Conservation (phyloP, 805 yeast genomes). For the Scheffersomyces spartinae region DNA sequence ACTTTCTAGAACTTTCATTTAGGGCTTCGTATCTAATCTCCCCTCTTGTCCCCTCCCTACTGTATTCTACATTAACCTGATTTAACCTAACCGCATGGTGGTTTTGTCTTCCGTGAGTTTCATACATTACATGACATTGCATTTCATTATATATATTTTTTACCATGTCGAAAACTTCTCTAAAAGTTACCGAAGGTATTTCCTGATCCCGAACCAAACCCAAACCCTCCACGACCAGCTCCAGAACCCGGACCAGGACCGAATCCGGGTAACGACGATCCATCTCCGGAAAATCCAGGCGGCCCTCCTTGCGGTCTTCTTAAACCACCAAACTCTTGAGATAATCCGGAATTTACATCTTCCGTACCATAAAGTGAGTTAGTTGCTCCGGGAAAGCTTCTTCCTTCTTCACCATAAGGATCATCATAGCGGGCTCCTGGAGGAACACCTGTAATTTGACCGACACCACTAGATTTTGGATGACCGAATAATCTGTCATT, state of each 20-base stretch:
- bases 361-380: too few species aligned
- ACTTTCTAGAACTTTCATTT: too few species aligned
- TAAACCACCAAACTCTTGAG: too few species aligned
- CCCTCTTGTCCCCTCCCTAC: too few species aligned
- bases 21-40: too few species aligned
- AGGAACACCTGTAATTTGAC: conserved; percentile 22
- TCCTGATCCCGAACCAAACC: conserved; percentile 1
- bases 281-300: too few species aligned
- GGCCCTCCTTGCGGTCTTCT: too few species aligned
- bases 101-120: background rate
- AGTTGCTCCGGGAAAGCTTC: conserved; percentile 37
- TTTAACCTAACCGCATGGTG: too few species aligned
- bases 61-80: too few species aligned
- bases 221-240: background rate
- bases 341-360: too few species aligned
- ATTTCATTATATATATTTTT: too few species aligned
- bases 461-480: conserved; percentile 5
- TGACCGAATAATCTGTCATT: conserved; percentile 40
- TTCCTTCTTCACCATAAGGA: conserved; percentile 36
- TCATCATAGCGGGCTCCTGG: conserved; percentile 44
- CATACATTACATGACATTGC: background rate
- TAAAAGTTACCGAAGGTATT: background rate
- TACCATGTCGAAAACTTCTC: background rate
- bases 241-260: conserved; percentile 1
- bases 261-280: too few species aligned